phyloP scores from a whole-genome alignment of 441 rosid genomes.

The California macrophylla region DNA sequence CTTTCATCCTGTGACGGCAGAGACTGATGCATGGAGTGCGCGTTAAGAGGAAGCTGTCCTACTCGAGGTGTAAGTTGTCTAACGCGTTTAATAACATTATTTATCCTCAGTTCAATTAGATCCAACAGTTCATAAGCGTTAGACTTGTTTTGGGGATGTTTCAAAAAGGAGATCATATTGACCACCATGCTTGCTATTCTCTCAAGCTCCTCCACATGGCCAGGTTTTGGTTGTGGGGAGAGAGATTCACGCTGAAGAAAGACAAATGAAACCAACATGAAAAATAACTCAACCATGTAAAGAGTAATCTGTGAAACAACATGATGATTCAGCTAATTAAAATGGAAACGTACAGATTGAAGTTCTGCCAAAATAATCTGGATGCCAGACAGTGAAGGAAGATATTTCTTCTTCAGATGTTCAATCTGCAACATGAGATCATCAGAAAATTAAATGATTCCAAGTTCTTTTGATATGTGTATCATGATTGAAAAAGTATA shows the following conservation, averaged over 20 bases:
- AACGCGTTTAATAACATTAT: constrained; percentile 9
- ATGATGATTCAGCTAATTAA: neutral
- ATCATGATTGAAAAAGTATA: neutral
- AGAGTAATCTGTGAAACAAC: neutral
- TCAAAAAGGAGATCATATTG: neutral
- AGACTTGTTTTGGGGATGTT: neutral
- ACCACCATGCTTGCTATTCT: neutral
- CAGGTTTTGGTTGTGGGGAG: constrained; percentile 16
- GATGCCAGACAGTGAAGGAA: constrained; percentile 5
- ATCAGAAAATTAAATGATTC: neutral
- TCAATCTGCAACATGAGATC: constrained; percentile 14
- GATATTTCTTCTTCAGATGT: constrained; percentile 17
- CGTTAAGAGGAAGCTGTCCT: constrained; percentile 13
- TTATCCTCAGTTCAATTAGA: constrained; percentile 15
- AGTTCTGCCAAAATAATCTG: constrained; percentile 6
- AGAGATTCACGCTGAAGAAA: constrained; percentile 16
- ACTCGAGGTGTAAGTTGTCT: neutral
- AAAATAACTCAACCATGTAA: neutral
- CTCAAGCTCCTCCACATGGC: constrained; percentile 13
- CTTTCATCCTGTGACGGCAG: constrained; percentile 9
- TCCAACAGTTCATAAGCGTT: constrained; percentile 9
- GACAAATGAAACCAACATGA: neutral
- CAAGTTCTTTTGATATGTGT: neutral
- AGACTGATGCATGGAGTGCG: constrained; percentile 8
- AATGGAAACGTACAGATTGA: constrained; percentile 11